A percentile compares a stretch with the other conserved stretches of the same genome.
Conservation (phyloP, 75 land plant species). For the Larix kaempferi region DNA sequence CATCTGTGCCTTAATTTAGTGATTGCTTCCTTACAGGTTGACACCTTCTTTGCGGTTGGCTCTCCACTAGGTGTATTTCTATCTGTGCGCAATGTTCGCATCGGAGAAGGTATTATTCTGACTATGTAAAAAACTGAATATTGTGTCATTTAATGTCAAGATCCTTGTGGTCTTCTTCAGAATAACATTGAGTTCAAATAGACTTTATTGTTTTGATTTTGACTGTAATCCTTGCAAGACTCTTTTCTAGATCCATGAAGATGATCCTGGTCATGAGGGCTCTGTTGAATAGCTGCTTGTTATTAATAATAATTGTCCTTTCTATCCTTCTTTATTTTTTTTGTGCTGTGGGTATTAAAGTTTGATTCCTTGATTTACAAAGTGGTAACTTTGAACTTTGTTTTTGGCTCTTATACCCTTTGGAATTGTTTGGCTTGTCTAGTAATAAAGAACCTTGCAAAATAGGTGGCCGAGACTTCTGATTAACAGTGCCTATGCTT, state of each 20-base stretch:
- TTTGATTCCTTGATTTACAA: background rate
- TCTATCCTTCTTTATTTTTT: background rate
- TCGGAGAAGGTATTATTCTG: conserved; percentile 66
- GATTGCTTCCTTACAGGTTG: conserved; percentile 62
- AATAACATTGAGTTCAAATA: no score
- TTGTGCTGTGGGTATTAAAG: background rate
- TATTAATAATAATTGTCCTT: background rate
- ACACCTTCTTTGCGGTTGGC: conserved; percentile 98
- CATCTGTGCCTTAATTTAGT: background rate
- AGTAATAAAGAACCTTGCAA: background rate
- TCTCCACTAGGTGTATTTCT: conserved; percentile 98
- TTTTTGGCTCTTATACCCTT: no score
- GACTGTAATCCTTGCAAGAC: background rate
- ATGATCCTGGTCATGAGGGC: background rate
- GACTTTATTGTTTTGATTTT: background rate
- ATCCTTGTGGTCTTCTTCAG: background rate
- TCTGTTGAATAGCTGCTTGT: background rate
- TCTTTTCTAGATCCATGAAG: background rate
- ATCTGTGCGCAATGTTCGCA: conserved; percentile 83
- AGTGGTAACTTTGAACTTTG: background rate
- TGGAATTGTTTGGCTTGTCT: background rate
- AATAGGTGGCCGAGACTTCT: background rate
- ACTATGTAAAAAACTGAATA: background rate
- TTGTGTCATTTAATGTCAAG: background rate
- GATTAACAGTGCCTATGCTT: no score